Percentiles rank a stretch among this genome's conserved stretches.
phyloP scores from a whole-genome alignment of 352 stramenopile species.

The Globisporangium uncinulatum region DNA sequence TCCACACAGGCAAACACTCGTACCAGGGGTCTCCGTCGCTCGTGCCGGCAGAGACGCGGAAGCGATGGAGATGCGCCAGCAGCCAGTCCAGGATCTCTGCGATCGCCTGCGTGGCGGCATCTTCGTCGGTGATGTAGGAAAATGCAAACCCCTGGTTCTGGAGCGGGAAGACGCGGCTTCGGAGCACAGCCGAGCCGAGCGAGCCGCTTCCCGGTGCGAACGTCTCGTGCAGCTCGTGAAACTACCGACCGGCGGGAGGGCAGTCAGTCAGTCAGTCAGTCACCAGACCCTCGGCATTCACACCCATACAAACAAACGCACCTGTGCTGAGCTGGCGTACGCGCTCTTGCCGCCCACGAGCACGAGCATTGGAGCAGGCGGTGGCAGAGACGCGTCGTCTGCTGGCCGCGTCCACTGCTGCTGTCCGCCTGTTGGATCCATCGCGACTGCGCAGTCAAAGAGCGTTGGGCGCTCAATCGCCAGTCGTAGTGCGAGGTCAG shows the following conservation, averaged over 20 bases:
- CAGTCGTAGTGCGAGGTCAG: constrained; percentile 64
- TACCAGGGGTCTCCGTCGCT: constrained; percentile 76
- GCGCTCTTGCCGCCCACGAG: constrained; percentile 60
- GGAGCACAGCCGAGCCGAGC: constrained; percentile 23
- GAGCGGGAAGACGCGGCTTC: constrained; percentile 51
- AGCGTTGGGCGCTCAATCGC: constrained; percentile 30
- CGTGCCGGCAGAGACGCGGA: constrained; percentile 62
- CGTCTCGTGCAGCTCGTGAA: constrained; percentile 38
- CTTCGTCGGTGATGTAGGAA: constrained; percentile 88
- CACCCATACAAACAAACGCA: constrained; percentile 19
- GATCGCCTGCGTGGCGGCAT: constrained; percentile 81
- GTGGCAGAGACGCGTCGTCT: constrained; percentile 8
- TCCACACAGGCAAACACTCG: background rate
- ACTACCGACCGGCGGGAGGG: constrained; percentile 18
- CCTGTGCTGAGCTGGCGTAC: constrained; percentile 54
- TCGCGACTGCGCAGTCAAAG: constrained; percentile 61
- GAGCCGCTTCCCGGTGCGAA: constrained; percentile 20
- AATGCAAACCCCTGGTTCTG: constrained; percentile 80
- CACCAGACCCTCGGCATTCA: too few species aligned
- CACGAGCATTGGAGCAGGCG: constrained; percentile 48
- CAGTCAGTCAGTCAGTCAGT: background rate
- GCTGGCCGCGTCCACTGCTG: constrained; percentile 21
- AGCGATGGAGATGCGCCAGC: constrained; percentile 76
- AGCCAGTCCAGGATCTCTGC: constrained; percentile 85
- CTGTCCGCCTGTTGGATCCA: constrained; percentile 55